phyloP scores from a whole-genome alignment of 108 stramenopile species.

The Parietichytrium sp. region DNA sequence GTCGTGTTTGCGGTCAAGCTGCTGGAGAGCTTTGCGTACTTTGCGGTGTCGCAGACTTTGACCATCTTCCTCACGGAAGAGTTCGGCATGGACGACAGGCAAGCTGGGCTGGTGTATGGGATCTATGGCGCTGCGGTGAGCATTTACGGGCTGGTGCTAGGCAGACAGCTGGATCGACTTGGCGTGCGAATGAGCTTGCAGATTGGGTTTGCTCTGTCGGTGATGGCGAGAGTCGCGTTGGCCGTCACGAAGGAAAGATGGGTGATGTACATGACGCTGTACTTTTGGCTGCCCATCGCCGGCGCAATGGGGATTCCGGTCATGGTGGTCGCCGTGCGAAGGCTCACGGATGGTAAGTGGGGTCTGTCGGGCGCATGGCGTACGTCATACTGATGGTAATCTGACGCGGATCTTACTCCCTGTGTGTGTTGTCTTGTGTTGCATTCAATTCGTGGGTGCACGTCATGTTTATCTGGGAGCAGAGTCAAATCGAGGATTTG shows the following conservation, averaged over 20 bases:
- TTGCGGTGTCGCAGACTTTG: conserved; percentile 24
- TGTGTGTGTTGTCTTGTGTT: too few relatives aligned
- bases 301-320: conserved; percentile 46
- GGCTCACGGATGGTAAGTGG: conserved; percentile 8
- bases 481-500: conserved; percentile 71
- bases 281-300: conserved; percentile 21
- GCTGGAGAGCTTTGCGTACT: conserved; percentile 40
- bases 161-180: conserved; percentile 25
- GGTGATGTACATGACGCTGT: conserved; percentile 30
- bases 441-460: too few relatives aligned
- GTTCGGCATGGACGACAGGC: conserved; percentile 37
- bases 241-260: conserved; percentile 16
- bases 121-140: conserved; percentile 39
- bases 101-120: conserved; percentile 44
- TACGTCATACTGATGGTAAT: too few relatives aligned
- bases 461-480: too few relatives aligned
- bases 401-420: too few relatives aligned
- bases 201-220: conserved; percentile 39
- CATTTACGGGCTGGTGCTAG: conserved; percentile 39
- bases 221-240: conserved; percentile 15
- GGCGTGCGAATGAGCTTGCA: conserved; percentile 40
- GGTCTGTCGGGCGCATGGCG: too few relatives aligned
- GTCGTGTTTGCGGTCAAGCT: conserved; percentile 36
- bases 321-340: conserved; percentile 38
- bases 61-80: conserved; percentile 43